phyloP scores from a whole-genome alignment of 2,329 filamentous ascomycete genomes.

The Penicillium sp. region DNA sequence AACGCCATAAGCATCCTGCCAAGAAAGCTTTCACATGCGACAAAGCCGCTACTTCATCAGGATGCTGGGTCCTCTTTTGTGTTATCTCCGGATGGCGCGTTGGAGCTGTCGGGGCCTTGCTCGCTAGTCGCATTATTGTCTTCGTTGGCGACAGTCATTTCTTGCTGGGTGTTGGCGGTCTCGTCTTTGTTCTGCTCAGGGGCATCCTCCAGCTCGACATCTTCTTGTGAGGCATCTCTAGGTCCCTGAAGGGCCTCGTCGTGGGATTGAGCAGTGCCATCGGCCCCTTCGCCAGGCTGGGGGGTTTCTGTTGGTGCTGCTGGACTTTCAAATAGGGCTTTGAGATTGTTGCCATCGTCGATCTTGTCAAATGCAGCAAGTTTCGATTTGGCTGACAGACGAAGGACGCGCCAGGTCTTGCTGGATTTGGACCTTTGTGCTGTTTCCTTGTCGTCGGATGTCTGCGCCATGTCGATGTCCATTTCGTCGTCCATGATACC shows the following conservation, averaged over 20 bases:
- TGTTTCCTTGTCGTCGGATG: constrained; percentile 57
- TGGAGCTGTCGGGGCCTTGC: constrained; percentile 10
- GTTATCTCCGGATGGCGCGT: constrained; percentile 12
- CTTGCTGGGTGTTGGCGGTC: constrained; percentile 10
- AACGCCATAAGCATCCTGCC: constrained; percentile 11
- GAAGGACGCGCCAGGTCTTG: constrained; percentile 85
- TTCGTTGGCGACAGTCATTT: constrained; percentile 1
- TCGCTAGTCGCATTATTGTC: constrained; percentile 6
- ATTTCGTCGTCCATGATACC: constrained; percentile 77
- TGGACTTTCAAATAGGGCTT: constrained; percentile 47
- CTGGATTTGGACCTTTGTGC: constrained; percentile 73
- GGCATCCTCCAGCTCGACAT: constrained; percentile 1
- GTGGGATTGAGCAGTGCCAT: constrained; percentile 1
- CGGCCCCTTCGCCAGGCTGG: constrained; percentile 7
- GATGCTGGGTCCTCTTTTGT: constrained; percentile 13
- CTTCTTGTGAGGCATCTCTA: background rate
- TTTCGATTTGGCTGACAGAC: constrained; percentile 71
- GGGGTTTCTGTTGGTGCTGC: constrained; percentile 14
- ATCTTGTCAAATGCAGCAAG: constrained; percentile 82
- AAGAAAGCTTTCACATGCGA: constrained; percentile 4
- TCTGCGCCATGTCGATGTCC: constrained; percentile 77
- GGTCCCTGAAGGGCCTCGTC: no score
- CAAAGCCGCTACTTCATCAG: constrained; percentile 11
- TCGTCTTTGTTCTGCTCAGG: constrained; percentile 7
- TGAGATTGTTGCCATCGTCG: constrained; percentile 71